Percentiles rank a stretch among this genome's conserved stretches.
Conservation (phyloP, 2,329 filamentous ascomycete species). For the Xylariaceae sp. region DNA sequence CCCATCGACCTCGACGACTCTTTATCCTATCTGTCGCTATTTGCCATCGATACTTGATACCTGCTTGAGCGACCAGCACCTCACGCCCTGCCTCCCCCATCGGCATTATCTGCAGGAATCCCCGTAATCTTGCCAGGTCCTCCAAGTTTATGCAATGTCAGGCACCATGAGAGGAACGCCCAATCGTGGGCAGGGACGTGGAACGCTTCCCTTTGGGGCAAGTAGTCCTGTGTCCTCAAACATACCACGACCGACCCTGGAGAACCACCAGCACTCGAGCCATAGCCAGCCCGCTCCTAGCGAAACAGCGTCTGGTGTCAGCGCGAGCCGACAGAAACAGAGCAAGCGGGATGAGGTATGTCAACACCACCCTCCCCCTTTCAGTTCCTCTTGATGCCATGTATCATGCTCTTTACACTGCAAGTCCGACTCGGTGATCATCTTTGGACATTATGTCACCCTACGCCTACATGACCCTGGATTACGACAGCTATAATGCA, state of each 20-base stretch:
- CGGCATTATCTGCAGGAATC: conserved; percentile 20
- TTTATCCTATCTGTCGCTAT: conserved; percentile 13
- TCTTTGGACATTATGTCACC: conserved; percentile 2
- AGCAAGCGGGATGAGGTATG: conserved; percentile 97
- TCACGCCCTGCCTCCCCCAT: neutral
- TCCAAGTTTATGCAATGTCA: conserved; percentile 53
- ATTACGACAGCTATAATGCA: conserved; percentile 24
- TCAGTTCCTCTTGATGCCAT: conserved; percentile 19
- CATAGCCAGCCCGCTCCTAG: conserved; percentile 52
- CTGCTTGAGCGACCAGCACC: neutral
- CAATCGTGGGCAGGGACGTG: conserved; percentile 64
- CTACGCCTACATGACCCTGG: conserved; percentile 17
- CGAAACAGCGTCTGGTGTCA: conserved; percentile 73
- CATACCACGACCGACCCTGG: conserved; percentile 76
- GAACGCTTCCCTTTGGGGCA: conserved; percentile 57
- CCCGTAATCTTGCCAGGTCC: conserved; percentile 29
- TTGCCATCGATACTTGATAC: neutral
- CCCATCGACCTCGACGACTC: no score
- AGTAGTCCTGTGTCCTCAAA: conserved; percentile 67
- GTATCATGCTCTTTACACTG: conserved; percentile 15
- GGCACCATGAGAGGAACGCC: conserved; percentile 74
- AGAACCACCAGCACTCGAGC: conserved; percentile 52
- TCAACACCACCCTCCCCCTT: conserved; percentile 32
- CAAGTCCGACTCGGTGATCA: neutral
- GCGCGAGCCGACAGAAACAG: conserved; percentile 94